Evolutionary conservation across 2,329 filamentous ascomycete genomes (phyloP), one percentile per base, ranked within the genome.

Genomic region (Pseudogymnoascus sp.): DNA sequence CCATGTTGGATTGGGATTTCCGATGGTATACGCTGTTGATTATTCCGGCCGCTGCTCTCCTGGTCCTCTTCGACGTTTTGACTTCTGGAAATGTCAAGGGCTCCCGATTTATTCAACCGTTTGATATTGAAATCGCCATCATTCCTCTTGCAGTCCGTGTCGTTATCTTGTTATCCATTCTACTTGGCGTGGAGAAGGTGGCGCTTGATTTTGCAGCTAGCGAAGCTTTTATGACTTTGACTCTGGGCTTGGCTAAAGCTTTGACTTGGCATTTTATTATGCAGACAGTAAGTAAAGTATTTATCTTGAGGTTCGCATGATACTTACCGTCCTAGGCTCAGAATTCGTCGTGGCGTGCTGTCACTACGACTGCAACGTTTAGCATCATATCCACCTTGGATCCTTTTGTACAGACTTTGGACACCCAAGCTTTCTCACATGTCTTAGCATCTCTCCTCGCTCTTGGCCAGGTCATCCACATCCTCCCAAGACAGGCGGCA

Each of bases 191-290:
- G 0, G 69, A 76, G 42, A 53, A 53, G 0, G 24, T 69, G 2
- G 13, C 68, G 0, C 66, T 73, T 26, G 75, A 73, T 0, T 65
- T 72, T 1, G 68, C 68, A 0, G 64, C 62, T 3, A 65, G 62
- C 2, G 44, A 67, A 0, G 4, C 70, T 8, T 35, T 64, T 2
- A 37, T 66, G 1, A 66, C 67, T 0, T 6, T 76, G 0, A 13
- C 66, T 0, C 40, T 75, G 1, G 75, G 72, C 0, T 21, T 71
- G 0, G 53, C 66, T 0, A 78, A 78, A 21, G 72, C 73, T 0
- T 63, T 69, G 0, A 67, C 71, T 1, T 79, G 76, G 76, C 75
- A 70, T 62, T 77, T 74, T 29, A 68, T 67, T 0, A 70, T 74
- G 2, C 69, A 71, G 47, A 65, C 70, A 6, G 75, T 78, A 67